Percentiles rank a stretch among this genome's conserved stretches.
These are phyloP conservation scores for Phaeosphaeria sp. DNA, from an alignment of 2,329 filamentous ascomycete species.

Conservation along the genomic window DNA sequence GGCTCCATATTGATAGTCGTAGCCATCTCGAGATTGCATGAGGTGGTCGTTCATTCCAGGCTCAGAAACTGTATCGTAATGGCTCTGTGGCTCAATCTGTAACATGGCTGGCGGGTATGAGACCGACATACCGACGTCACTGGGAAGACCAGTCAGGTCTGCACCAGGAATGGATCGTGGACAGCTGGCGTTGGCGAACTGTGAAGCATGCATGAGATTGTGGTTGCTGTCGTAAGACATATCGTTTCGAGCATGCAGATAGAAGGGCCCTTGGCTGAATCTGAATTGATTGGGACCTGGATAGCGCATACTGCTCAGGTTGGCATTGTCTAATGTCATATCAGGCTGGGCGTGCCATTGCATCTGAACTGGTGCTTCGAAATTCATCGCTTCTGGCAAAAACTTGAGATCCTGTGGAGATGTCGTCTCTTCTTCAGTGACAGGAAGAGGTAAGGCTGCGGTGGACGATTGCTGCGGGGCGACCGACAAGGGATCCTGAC, in stretches of 20 bases:
- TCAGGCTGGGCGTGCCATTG: slow-evolving; percentile 29
- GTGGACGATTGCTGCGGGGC: slow-evolving; percentile 14
- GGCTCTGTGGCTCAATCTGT: slow-evolving; percentile 35
- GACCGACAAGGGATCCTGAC: slow-evolving; percentile 18
- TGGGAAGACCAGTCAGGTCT: slow-evolving; percentile 21
- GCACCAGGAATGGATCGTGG: slow-evolving; percentile 31
- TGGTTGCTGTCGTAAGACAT: slow-evolving; percentile 30
- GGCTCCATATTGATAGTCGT: slow-evolving; percentile 22
- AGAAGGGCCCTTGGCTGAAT: slow-evolving; percentile 9
- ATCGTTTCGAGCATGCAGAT: slow-evolving; percentile 27
- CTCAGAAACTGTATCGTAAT: slow-evolving; percentile 29
- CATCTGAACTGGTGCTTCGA: slow-evolving; percentile 22
- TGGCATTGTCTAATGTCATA: slow-evolving; percentile 14
- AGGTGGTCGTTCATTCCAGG: slow-evolving; percentile 26
- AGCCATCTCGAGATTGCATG: slow-evolving; percentile 33
- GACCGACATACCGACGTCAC: slow-evolving; percentile 14
- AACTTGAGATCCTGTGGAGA: slow-evolving; percentile 7
- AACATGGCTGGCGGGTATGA: slow-evolving; percentile 42
- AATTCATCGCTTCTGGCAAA: slow-evolving; percentile 16
- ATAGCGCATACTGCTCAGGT: slow-evolving; percentile 18
- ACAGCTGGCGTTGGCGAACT: slow-evolving; percentile 21
- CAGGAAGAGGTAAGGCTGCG: slow-evolving; percentile 18
- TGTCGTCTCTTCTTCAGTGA: slow-evolving; percentile 16
- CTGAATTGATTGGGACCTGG: slow-evolving; percentile 15
- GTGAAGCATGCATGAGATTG: slow-evolving; percentile 24